Evolutionary conservation across 2,329 filamentous ascomycete genomes (phyloP).

Genomic region (Xylariaceae sp.): DNA sequence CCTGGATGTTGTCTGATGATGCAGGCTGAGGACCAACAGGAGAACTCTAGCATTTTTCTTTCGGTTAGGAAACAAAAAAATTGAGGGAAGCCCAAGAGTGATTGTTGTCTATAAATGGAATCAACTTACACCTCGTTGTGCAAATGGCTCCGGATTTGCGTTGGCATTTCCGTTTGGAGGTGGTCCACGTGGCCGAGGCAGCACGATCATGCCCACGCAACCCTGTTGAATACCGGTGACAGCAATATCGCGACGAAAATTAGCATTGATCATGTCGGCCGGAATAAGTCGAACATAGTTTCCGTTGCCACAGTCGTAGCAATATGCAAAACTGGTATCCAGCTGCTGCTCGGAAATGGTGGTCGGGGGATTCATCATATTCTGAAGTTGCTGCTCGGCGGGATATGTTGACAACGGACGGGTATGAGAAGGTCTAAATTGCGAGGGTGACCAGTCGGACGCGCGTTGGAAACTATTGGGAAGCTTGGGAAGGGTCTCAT

Average conservation of each 20-base stretch:
- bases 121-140: conserved; percentile 36
- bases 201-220: conserved; percentile 42
- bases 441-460: conserved; percentile 6
- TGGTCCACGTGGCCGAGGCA: conserved; percentile 39
- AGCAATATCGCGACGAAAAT: conserved; percentile 44
- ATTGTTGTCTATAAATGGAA: background rate
- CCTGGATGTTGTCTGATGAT: conserved; percentile 31
- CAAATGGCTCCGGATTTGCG: conserved; percentile 36
- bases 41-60: conserved; percentile 24
- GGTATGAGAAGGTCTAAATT: conserved; percentile 8
- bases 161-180: conserved; percentile 37
- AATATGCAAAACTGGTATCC: conserved; percentile 44
- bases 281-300: conserved; percentile 52
- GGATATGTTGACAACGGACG: conserved; percentile 13
- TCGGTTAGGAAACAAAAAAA: conserved; percentile 6
- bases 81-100: background rate
- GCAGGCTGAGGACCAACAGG: conserved; percentile 21
- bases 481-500: conserved; percentile 13
- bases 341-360: conserved; percentile 24
- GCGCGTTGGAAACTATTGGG: conserved; percentile 19
- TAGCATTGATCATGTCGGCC: conserved; percentile 48
- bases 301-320: conserved; percentile 50
- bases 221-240: conserved; percentile 36
- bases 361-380: no score
- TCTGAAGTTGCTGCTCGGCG: conserved; percentile 17